These are phyloP conservation scores for Ceratobasidium sp. DNA, from an alignment of 1,284 basidiomycete genomes.

Conservation along the genomic window DNA sequence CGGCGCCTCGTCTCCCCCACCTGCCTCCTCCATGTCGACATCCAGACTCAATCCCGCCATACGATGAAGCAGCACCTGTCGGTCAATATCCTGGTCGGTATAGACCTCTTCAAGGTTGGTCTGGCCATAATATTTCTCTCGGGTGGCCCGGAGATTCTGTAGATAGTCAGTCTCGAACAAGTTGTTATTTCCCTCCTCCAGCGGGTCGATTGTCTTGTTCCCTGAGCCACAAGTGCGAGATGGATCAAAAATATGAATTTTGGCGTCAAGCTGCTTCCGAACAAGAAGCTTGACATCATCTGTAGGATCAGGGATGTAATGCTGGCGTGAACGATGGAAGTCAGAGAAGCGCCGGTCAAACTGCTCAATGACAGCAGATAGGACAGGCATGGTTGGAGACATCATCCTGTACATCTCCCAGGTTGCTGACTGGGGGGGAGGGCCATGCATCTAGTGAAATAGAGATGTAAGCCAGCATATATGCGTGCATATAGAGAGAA, in stretches of 20 bases:
- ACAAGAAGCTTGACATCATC: background rate
- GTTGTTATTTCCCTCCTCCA: constrained; percentile 1
- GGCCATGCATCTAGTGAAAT: background rate
- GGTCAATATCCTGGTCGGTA: background rate
- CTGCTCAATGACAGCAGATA: background rate
- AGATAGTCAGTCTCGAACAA: background rate
- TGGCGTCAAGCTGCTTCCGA: background rate
- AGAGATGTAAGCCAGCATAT: background rate
- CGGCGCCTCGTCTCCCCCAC: background rate
- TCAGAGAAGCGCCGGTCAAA: background rate
- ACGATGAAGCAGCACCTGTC: background rate
- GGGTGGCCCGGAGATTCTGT: background rate
- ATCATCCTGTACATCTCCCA: background rate
- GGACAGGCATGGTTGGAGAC: background rate
- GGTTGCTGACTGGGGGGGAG: background rate
- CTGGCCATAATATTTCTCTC: background rate
- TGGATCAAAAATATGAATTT: background rate
- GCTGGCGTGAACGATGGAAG: constrained; percentile 1
- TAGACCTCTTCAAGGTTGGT: background rate
- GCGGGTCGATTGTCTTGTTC: background rate
- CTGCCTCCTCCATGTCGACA: background rate
- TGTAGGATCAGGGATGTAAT: background rate
- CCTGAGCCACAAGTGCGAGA: background rate
- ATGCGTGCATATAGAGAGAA: background rate
- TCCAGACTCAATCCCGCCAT: background rate